phyloP scores from a whole-genome alignment of 768 basidiomycete genomes.

The Xerocomellus chrysenteron region DNA sequence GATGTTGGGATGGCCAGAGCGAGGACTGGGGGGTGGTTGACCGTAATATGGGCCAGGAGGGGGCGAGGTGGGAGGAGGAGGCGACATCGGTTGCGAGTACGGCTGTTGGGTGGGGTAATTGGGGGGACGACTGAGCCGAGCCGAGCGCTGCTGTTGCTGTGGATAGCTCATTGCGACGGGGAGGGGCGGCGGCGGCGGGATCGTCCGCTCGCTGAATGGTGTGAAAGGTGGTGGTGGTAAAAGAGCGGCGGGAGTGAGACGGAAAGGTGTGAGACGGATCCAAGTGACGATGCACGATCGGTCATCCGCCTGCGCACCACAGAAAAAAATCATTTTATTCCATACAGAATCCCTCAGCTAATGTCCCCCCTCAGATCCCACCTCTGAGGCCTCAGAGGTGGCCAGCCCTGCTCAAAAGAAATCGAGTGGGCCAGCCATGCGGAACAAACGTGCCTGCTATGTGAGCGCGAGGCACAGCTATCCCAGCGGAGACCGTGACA shows the following conservation, averaged over 20 bases:
- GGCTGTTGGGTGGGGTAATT: conserved; percentile 35
- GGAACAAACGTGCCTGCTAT: conserved; percentile 7
- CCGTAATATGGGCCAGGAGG: conserved; percentile 14
- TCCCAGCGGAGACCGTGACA: not conserved
- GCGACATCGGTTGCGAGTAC: conserved; percentile 19
- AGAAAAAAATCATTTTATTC: not conserved
- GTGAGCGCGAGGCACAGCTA: not conserved
- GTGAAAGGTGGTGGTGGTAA: not conserved
- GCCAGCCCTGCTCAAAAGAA: not conserved
- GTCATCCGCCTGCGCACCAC: conserved; percentile 16
- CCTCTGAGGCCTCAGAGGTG: not conserved
- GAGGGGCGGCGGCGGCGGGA: not conserved
- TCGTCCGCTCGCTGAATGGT: conserved; percentile 2
- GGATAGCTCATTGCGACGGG: conserved; percentile 38
- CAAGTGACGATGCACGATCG: not conserved
- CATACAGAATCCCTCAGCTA: not conserved
- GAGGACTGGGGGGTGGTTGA: conserved; percentile 20
- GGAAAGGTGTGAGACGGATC: conserved; percentile 13
- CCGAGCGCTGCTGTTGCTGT: conserved; percentile 39
- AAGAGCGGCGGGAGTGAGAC: conserved; percentile 19
- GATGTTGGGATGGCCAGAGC: conserved; percentile 42
- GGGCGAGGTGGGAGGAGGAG: conserved; percentile 19
- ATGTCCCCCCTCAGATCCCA: not conserved
- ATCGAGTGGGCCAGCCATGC: conserved; percentile 4
- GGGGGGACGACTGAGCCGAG: conserved; percentile 33